Conservation (phyloP, 371 early-diverging fungal genomes). For the Mycotypha africana region DNA sequence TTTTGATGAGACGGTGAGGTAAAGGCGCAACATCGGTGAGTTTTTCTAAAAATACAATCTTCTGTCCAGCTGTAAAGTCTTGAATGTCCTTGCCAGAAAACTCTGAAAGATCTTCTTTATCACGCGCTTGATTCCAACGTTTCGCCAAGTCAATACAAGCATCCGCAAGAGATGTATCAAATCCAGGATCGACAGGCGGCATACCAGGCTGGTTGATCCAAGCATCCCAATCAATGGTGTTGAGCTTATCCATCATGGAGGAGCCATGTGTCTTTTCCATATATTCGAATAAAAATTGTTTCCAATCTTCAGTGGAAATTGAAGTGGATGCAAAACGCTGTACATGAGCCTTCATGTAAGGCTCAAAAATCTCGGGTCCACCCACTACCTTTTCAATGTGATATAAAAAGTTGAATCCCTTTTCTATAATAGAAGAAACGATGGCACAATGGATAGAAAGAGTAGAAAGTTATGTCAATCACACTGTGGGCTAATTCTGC, state of each 20-base stretch:
- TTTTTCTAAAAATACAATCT: conserved; percentile 79
- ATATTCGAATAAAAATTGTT: conserved; percentile 71
- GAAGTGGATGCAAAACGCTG: conserved; percentile 79
- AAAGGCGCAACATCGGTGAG: conserved; percentile 63
- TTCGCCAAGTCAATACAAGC: conserved; percentile 76
- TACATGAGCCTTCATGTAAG: conserved; percentile 83
- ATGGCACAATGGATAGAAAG: no score
- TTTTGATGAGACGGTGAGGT: conserved; percentile 52
- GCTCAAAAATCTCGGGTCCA: conserved; percentile 76
- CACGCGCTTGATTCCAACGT: conserved; percentile 63
- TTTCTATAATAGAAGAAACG: no score
- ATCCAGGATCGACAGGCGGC: conserved; percentile 84
- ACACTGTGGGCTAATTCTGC: neutral
- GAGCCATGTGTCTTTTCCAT: conserved; percentile 56
- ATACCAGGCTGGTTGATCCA: conserved; percentile 88
- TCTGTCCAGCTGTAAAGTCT: conserved; percentile 71
- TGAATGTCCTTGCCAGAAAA: conserved; percentile 61
- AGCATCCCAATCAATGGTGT: conserved; percentile 80
- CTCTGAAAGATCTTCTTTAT: conserved; percentile 33
- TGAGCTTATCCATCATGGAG: conserved; percentile 62
- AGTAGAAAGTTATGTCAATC: neutral
- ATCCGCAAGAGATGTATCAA: conserved; percentile 77
- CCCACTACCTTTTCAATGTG: conserved; percentile 88
- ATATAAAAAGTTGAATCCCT: conserved; percentile 92
- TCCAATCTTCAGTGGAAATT: conserved; percentile 86